Evolutionary conservation across 2,329 filamentous ascomycete genomes (phyloP).

Genomic region (Diaporthe sp.): DNA sequence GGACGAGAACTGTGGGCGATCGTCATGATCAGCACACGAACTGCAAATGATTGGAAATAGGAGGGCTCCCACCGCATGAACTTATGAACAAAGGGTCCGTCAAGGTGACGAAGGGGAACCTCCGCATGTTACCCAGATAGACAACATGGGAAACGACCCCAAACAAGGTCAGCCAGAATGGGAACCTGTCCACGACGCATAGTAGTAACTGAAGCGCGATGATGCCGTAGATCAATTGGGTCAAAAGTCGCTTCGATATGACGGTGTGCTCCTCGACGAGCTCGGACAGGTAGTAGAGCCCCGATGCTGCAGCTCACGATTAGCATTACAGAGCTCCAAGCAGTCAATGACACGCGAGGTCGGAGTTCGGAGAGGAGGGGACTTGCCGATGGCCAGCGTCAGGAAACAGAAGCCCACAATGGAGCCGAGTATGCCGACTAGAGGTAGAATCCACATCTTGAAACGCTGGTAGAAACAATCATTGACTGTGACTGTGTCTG

Average conservation of each 20-base stretch:
- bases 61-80: conserved; percentile 74
- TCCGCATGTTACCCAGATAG: conserved; percentile 86
- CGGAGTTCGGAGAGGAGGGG: conserved; percentile 2
- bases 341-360: too few species aligned
- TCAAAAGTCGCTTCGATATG: conserved; percentile 86
- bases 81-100: conserved; percentile 86
- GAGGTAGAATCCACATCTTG: conserved; percentile 93
- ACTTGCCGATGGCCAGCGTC: conserved; percentile 87
- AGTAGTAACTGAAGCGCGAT: conserved; percentile 80
- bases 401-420: conserved; percentile 92
- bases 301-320: conserved; percentile 74
- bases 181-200: conserved; percentile 86
- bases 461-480: background rate
- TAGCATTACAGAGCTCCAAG: background rate
- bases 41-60: background rate
- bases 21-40: background rate
- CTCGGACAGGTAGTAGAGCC: conserved; percentile 97
- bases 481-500: background rate
- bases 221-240: conserved; percentile 84
- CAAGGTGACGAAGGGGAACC: conserved; percentile 82
- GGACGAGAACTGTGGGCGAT: conserved; percentile 72
- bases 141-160: conserved; percentile 84
- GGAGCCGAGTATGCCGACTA: conserved; percentile 90
- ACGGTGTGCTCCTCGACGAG: conserved; percentile 98
- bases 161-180: conserved; percentile 77